phyloP scores from a whole-genome alignment of 768 basidiomycete genomes.

The Termitomyces titanicus region DNA sequence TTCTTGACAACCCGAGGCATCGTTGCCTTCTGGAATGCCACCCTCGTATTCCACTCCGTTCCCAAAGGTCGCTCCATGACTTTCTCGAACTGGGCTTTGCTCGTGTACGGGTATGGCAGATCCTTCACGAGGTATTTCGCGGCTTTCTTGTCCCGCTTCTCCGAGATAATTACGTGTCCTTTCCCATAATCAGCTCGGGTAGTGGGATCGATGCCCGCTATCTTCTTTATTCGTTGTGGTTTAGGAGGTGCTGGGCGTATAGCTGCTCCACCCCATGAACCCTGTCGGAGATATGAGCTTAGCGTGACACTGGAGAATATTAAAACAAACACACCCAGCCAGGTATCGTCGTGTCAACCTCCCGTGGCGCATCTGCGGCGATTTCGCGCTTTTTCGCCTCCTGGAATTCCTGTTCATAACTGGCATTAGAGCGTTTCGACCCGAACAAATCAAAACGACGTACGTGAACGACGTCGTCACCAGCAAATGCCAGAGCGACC shows the following conservation, averaged over 20 bases:
- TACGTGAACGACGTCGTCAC: conserved; percentile 93
- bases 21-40: conserved; percentile 80
- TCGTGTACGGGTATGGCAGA: conserved; percentile 92
- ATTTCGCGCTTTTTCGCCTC: conserved; percentile 80
- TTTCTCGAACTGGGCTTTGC: conserved; percentile 88
- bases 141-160: conserved; percentile 93
- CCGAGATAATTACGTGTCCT: conserved; percentile 90
- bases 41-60: conserved; percentile 89
- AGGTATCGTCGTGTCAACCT: conserved; percentile 86
- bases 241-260: conserved; percentile 56
- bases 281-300: conserved; percentile 41
- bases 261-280: conserved; percentile 88
- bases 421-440: background rate
- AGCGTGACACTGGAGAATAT: background rate
- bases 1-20: conserved; percentile 86
- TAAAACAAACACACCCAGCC: conserved; percentile 77
- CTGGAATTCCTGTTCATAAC: conserved; percentile 66
- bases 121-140: conserved; percentile 87
- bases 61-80: conserved; percentile 80
- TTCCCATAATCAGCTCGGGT: conserved; percentile 83
- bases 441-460: conserved; percentile 16
- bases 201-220: conserved; percentile 76
- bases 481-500: conserved; percentile 93
- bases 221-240: conserved; percentile 72
- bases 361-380: conserved; percentile 80